These are phyloP conservation scores for Hypoxylon sp. DNA, from an alignment of 2,329 filamentous ascomycete species.

Conservation along the genomic window DNA sequence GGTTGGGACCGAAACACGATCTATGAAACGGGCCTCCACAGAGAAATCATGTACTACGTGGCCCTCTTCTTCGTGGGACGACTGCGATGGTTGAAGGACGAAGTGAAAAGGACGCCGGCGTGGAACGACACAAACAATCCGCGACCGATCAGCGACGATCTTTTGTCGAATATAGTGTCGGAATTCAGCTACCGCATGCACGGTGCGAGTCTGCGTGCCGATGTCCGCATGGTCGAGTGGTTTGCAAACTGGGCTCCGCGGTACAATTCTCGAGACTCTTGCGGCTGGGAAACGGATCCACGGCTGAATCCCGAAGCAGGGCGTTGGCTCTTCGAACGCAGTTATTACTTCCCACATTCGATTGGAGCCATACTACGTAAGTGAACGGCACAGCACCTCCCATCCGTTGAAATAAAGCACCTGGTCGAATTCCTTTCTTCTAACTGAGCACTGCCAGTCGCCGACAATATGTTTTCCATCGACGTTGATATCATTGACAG, in stretches of 20 bases:
- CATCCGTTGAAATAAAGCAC: background rate
- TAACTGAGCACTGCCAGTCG: background rate
- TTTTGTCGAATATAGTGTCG: background rate
- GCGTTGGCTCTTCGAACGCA: background rate
- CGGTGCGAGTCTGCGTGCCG: background rate
- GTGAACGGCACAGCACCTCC: background rate
- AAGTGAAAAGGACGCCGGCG: background rate
- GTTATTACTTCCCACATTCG: background rate
- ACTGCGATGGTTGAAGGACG: conserved; percentile 9
- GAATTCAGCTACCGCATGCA: conserved; percentile 3
- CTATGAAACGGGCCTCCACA: background rate
- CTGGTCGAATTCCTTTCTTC: background rate
- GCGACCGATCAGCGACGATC: too few species aligned
- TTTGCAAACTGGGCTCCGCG: conserved; percentile 4
- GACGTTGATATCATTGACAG: conserved; percentile 17
- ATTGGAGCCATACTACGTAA: background rate
- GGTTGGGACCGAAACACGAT: background rate
- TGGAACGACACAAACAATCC: background rate
- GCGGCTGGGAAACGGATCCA: background rate
- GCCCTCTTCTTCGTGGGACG: background rate
- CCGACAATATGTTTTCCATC: background rate
- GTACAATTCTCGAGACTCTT: background rate
- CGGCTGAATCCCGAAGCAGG: background rate
- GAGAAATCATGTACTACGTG: background rate
- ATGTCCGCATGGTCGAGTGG: conserved; percentile 14